Conservation (phyloP, 1,139 yeast species). For the Hemisphaericaspora xylanilytica region DNA sequence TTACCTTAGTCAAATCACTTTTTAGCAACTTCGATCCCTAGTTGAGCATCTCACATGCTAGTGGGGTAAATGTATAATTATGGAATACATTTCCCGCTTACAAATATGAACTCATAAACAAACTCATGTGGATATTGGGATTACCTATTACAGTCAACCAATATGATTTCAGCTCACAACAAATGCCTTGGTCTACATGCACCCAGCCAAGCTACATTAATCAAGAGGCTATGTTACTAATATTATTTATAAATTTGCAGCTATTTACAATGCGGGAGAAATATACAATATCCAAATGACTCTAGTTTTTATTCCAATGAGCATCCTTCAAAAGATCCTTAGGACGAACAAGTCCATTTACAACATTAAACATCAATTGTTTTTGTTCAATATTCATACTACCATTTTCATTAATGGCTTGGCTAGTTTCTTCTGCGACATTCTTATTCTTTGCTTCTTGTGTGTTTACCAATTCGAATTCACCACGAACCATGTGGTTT, state of each 20-base stretch:
- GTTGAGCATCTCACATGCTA: too few species aligned
- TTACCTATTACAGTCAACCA: too few species aligned
- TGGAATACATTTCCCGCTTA: too few species aligned
- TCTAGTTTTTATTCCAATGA: slow-evolving; percentile 25
- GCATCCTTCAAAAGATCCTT: slow-evolving; percentile 30
- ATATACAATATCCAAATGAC: neutral
- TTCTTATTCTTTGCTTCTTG: slow-evolving; percentile 10
- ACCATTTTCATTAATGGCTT: slow-evolving; percentile 32
- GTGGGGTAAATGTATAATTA: too few species aligned
- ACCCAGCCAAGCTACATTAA: too few species aligned
- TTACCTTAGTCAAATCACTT: too few species aligned
- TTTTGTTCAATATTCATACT: slow-evolving; percentile 28
- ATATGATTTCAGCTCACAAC: too few species aligned
- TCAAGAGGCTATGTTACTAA: neutral
- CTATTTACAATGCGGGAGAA: slow-evolving; percentile 1
- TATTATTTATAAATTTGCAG: neutral
- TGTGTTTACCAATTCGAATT: slow-evolving; percentile 15
- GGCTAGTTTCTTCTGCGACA: slow-evolving; percentile 6
- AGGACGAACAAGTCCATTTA: slow-evolving; percentile 25
- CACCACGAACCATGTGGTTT: slow-evolving; percentile 37
- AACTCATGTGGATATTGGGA: too few species aligned
- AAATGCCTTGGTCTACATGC: too few species aligned
- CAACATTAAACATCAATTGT: slow-evolving; percentile 28
- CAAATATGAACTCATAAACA: too few species aligned
- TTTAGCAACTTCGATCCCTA: too few species aligned